Evolutionary conservation across 192 early-diverging fungal genomes (phyloP).

Genomic region (Chytriomyces hyalinus): DNA sequence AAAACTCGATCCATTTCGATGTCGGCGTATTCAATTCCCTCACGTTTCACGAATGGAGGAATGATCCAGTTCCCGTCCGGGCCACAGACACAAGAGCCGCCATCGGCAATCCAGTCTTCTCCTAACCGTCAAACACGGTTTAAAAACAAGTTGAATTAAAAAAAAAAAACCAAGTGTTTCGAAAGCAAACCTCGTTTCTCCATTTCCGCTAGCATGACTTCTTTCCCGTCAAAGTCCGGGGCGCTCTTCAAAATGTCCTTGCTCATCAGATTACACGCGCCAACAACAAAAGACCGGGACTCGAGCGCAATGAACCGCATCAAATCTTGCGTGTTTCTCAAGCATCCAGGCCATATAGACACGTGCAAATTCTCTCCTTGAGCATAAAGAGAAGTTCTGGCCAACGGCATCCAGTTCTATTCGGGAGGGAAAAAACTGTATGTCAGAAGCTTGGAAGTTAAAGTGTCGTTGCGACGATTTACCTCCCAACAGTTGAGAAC

Average conservation of each 20-base stretch:
- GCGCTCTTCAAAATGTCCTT: background rate
- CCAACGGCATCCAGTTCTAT: constrained; percentile 30
- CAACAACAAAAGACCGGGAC: constrained; percentile 22
- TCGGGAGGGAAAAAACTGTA: background rate
- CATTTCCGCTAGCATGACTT: background rate
- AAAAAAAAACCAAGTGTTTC: background rate
- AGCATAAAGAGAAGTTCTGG: constrained; percentile 24
- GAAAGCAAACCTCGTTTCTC: background rate
- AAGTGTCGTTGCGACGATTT: background rate
- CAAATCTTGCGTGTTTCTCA: constrained; percentile 17
- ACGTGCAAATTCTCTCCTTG: constrained; percentile 29
- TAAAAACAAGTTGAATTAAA: background rate
- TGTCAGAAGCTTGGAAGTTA: background rate
- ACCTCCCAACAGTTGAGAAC: constrained; percentile 32
- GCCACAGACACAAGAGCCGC: constrained; percentile 8
- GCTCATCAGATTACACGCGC: constrained; percentile 22
- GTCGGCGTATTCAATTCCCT: constrained; percentile 5
- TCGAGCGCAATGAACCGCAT: constrained; percentile 22
- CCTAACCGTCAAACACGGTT: background rate
- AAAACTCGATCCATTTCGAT: constrained; percentile 1
- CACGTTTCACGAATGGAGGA: constrained; percentile 5
- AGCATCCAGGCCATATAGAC: constrained; percentile 12
- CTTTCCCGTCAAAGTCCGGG: background rate
- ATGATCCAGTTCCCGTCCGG: constrained; percentile 10
- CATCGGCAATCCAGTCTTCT: constrained; percentile 29